phyloP scores from a whole-genome alignment of 208 protist species.

The Trypanosoma platydactyli region DNA sequence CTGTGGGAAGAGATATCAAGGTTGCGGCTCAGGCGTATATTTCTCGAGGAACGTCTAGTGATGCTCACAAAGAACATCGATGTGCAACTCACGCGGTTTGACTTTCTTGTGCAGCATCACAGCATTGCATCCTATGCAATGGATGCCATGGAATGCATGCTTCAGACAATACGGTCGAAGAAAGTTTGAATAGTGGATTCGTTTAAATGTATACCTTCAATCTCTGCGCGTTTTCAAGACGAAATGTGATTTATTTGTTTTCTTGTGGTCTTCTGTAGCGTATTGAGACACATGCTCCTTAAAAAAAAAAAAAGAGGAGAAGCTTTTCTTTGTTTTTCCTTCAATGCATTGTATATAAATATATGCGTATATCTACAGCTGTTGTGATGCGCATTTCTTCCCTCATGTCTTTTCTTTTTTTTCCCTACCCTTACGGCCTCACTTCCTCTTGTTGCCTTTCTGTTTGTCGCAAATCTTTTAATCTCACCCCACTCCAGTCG shows the following conservation, averaged over 20 bases:
- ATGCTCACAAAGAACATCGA: conserved; percentile 21
- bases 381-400: not conserved
- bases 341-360: conserved; percentile 7
- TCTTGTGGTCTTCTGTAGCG: too few relatives aligned
- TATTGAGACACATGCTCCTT: too few relatives aligned
- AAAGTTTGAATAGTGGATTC: conserved; percentile 11
- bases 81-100: conserved; percentile 40
- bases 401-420: conserved; percentile 27
- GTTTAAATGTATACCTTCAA: conserved; percentile 5
- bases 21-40: conserved; percentile 34
- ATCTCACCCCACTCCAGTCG: not conserved
- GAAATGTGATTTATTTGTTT: too few relatives aligned
- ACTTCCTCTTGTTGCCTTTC: conserved; percentile 13
- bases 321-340: too few relatives aligned
- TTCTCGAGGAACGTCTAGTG: conserved; percentile 35
- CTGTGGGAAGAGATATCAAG: conserved; percentile 50
- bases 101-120: conserved; percentile 46
- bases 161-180: conserved; percentile 8
- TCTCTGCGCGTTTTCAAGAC: too few relatives aligned
- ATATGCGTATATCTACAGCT: not conserved
- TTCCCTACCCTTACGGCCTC: not conserved
- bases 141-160: conserved; percentile 25
- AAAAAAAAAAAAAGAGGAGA: too few relatives aligned
- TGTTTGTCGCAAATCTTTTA: conserved; percentile 7
- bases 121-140: conserved; percentile 44